Evolutionary conservation across 2,329 filamentous ascomycete species (phyloP).

Genomic region (Xylariomycetidae sp.): DNA sequence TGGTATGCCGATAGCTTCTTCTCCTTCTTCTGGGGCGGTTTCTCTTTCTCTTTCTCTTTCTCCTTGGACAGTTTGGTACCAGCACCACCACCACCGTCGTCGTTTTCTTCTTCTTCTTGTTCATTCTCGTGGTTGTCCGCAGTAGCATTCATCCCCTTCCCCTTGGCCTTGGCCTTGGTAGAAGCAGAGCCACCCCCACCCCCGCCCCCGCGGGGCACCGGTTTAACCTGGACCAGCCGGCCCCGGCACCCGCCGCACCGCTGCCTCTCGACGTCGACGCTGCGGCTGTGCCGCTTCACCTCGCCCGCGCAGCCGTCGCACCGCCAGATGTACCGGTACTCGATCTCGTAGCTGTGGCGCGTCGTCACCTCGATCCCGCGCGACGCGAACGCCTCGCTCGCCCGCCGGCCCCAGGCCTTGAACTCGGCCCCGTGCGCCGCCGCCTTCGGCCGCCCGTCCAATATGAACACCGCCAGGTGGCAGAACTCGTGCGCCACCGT

Average conservation of each 20-base stretch:
- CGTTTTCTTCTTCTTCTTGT: too few species aligned
- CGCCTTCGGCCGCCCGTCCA: conserved; percentile 66
- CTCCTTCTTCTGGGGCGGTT: conserved; percentile 26
- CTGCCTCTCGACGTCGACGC: conserved; percentile 68
- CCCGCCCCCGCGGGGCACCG: conserved; percentile 54
- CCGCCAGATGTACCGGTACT: conserved; percentile 87
- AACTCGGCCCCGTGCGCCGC: conserved; percentile 83
- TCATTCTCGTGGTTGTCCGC: too few species aligned
- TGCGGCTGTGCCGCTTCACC: conserved; percentile 82
- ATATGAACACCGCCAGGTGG: conserved; percentile 88
- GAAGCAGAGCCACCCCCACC: conserved; percentile 9
- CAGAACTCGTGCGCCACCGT: conserved; percentile 97
- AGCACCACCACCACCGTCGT: too few species aligned
- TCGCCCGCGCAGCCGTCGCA: conserved; percentile 65
- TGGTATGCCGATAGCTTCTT: not conserved
- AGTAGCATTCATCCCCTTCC: too few species aligned
- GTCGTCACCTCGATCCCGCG: conserved; percentile 77
- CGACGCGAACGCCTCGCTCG: conserved; percentile 50
- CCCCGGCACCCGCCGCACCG: conserved; percentile 75
- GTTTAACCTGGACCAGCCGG: conserved; percentile 71
- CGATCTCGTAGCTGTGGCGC: conserved; percentile 83
- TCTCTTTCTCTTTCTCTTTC: conserved; percentile 25
- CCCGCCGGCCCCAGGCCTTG: conserved; percentile 65
- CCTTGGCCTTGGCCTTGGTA: conserved; percentile 2
- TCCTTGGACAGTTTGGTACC: not conserved